Base-by-base conservation (phyloP, 2,329 filamentous ascomycete genomes). In the Coniosporium tulheliwenetii region DNA sequence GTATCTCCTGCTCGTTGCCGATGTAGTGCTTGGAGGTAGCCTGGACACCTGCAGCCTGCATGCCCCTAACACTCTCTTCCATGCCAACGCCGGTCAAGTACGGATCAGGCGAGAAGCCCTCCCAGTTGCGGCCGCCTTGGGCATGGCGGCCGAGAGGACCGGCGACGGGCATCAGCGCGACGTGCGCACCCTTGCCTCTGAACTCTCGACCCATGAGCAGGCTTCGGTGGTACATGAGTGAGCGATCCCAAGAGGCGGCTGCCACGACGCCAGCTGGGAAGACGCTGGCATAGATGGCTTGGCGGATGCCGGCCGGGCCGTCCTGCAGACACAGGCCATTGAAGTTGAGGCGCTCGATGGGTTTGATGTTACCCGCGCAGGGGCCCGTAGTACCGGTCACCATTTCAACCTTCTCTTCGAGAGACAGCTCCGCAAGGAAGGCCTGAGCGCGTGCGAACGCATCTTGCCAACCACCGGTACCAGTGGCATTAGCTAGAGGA, bases 31-130 rank as follows among this genome's bases (percentile, higher is more conserved):
- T 61, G 3, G 57, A 53, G 35, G 52, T 62, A 10, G 64, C 59
- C 34, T 61, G 62, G 3, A 65, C 59, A 42, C 64, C 64, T 0
- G 52, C 53, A 40, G 56, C 54, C 50, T 71, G 60, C 47, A 69
- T 60, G 10, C 67, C 65, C 39, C 53, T 45, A 32, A 71, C 59
- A 3, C 65, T 60, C 47, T 68, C 49, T 32, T 56, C 50, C 41
- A 64, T 61, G 33, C 63, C 56, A 42, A 59, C 57, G 10, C 64
- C 67, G 29, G 58, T 60, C 32, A 66, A 57, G 44, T 69, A 71
- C 1, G 67, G 65, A 46, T 71, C 68, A 7, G 59, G 55, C 5
- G 60, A 60, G 44, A 71, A 71, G 0, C 67, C 66, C 48, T 78
- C 74, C 38, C 76, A 54, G 29, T 51, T 50, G 3, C 53, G 43